Evolutionary conservation across 1,284 basidiomycete genomes (phyloP), one percentile per base, ranked within the genome.

Genomic region (Cerioporus squamosus): DNA sequence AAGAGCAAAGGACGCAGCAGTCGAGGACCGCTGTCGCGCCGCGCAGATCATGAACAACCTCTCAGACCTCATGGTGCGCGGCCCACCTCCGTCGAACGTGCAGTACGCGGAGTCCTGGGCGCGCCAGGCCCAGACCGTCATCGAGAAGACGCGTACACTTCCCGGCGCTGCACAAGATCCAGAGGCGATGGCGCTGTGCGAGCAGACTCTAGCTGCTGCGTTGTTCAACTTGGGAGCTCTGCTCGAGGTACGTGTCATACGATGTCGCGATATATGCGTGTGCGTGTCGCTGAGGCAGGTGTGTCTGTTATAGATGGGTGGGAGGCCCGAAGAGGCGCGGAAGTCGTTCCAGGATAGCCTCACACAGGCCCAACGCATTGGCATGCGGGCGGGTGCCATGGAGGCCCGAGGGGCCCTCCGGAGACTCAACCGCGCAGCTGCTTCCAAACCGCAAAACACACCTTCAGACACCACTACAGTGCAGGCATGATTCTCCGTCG

Each of bases 21-120:
- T 76, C 1, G 82, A 85, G 62, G 82, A 90, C 58, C 76, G 77
- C 54, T 90, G 89, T 67, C 76, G 83, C 74, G 86, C 82, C n/a
- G 87, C 88, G 7, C 82, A 88, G 51, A 66, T 90, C 14, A 90
- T 91, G 88, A 84, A 81, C 63, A 86, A 84, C 59, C 75, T 91
- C 36, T 81, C 86, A 10, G 84, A 86, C 54, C 72, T 87, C 44
- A 77, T 87, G 57, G 75, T 86, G 59, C 80, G 81, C 39, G 68
- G 78, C 2, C 75, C 79, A n/a, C 77, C 77, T 17, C 74, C 77
- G 0, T 79, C 84, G 36, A 73, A 74, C 26, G 70, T 82, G 39
- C 71, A 77, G 33, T 81, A 86, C 63, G 87, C 88, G 0, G 85
- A 88, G 65, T 71, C 78, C 1, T 88, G 87, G 85, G 83, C 84